Evolutionary conservation across 2,329 filamentous ascomycete genomes (phyloP), one percentile per base, ranked within the genome.

Genomic region (Gliomastix tumulicola): DNA sequence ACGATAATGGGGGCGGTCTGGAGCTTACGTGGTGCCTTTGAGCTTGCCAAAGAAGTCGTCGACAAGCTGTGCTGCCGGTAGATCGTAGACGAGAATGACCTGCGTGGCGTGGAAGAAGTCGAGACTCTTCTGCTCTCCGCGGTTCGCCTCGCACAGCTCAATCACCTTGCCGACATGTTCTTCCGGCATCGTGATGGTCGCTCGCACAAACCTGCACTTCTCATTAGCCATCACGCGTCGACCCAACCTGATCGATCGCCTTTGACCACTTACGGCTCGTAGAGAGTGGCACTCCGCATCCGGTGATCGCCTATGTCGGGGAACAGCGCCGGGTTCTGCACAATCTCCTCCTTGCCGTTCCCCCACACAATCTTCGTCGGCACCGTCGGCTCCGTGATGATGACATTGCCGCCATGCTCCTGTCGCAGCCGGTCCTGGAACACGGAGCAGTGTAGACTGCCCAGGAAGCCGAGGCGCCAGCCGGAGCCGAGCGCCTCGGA

Each of bases 371-470:
- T 74, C 57, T 89, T 94, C 50, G 90, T 94, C 4, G 92, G 89
- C 11, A 98, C 92, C 0, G 87, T 90, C 1, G 92, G 92, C 25
- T 94, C 90, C 0, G 92, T 98, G 55, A 98, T 92, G 60, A 98
- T 96, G 54, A 98, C 88, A 51, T 81, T 92, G 4, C 86, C 84
- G 6, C 90, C 92, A 51, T 98, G 89, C 59, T 98, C 92, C 60
- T 96, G 88, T 30, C 88, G 80, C 36, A 98, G 65, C 2, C 92
- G 84, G 59, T 98, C 92, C 61, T 98, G 89, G 50, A 98, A 98
- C 5, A 98, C 92, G n/a, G 89, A 97, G 63, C 92, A 97, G 59
- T 98, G 92, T 33, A 98, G 68, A 11, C 89, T 97, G n/a, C 92
- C 92, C 4, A 98, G 65, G 54, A 98, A 98, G 0, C 92, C 92